Evolutionary conservation across 352 stramenopile genomes (phyloP).

Genomic region (Pythium phragmitis): DNA sequence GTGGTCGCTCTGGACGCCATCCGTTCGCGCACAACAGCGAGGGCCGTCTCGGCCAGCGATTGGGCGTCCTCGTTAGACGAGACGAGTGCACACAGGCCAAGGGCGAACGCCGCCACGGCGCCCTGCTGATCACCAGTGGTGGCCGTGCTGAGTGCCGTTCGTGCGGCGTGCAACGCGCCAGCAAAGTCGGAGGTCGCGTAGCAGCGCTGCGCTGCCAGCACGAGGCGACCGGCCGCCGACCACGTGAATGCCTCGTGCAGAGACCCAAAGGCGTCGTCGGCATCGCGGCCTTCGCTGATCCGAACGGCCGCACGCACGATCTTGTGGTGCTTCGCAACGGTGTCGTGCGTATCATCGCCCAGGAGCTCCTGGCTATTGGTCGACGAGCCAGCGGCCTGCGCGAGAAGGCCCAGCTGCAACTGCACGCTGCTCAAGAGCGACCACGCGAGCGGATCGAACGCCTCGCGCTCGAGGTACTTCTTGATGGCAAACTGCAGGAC

Average conservation of each 20-base stretch:
- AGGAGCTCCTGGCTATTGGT: slow-evolving; percentile 9
- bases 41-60: neutral
- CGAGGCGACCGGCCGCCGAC: neutral
- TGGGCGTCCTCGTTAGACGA: neutral
- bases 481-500: slow-evolving; percentile 56
- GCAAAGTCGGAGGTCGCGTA: neutral
- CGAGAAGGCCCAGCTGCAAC: slow-evolving; percentile 50
- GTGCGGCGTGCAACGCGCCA: neutral
- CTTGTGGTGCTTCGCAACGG: neutral
- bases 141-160: neutral
- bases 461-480: slow-evolving; percentile 81
- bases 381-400: slow-evolving; percentile 40
- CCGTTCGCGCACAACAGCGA: slow-evolving; percentile 13
- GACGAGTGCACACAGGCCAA: slow-evolving; percentile 16
- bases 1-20: neutral
- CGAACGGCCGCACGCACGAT: slow-evolving; percentile 2
- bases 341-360: neutral
- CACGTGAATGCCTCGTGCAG: neutral
- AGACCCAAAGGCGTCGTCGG: neutral
- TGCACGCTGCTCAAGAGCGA: slow-evolving; percentile 65
- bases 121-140: neutral
- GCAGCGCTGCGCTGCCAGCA: slow-evolving; percentile 10
- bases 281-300: neutral
- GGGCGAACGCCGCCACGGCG: neutral
- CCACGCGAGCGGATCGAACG: slow-evolving; percentile 54